Evolutionary conservation across 2,329 filamentous ascomycete species (phyloP), one percentile per base, ranked within the genome.

Genomic region (Xenosphaeropsis pyriputrescens): DNA sequence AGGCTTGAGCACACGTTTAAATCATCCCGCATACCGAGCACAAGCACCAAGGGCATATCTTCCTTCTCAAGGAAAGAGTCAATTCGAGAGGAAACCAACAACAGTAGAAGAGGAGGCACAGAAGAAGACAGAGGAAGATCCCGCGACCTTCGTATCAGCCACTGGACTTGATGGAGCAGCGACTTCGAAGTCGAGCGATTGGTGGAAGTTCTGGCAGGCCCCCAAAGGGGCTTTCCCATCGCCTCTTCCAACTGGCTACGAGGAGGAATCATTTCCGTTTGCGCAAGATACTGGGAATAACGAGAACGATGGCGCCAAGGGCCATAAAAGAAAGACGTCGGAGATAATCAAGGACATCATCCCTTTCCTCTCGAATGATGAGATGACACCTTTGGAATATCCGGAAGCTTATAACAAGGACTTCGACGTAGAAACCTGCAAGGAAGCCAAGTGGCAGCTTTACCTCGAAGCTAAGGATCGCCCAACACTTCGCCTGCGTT

Each of bases 401-500:
- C 70, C 74, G 0, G 42, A 63, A 2, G 74, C 80, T 0, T 75
- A 72, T 50, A 73, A 82, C 43, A 56, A 72, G 26, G 68, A 79
- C 1, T 73, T 64, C 45, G 62, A 70, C 29, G 70, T 79, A 18
- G 66, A 78, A 40, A 67, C 74, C 9, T 72, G 78, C 32, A 70
- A 68, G 7, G 69, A 75, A 35, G 76, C 83, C 1, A 61, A 73
- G 33, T 98, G 91, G 91, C 75, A 78, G 49, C 80, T 78, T 43
- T 95, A 88, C 60, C 63, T 96, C 36, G 79, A 76, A 51, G 72
- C 75, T 41, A 86, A 82, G 40, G 77, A 95, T 43, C 79, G 91
- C 29, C 85, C 89, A 14, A 93, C 83, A 50, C 59, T 59, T 2
- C 18, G 22, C 13, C 18, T 41, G 11, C 39, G 35, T 4, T 18